Evolutionary conservation across 108 stramenopile genomes (phyloP).

Genomic region (Skeletonema menzelii): DNA sequence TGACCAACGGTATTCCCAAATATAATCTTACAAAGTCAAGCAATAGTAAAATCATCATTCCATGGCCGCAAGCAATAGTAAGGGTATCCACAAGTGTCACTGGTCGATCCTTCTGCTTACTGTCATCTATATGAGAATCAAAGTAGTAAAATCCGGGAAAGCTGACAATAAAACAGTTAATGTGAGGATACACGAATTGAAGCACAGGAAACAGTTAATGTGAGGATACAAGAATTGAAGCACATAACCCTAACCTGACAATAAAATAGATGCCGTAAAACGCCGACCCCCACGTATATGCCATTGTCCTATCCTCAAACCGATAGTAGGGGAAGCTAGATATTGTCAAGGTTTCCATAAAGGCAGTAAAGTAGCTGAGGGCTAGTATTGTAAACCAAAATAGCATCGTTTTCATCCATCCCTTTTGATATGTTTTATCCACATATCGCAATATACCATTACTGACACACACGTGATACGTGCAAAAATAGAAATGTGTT

Average conservation of each 20-base stretch:
- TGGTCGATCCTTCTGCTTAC: conserved; percentile 14
- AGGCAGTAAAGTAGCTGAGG: conserved; percentile 91
- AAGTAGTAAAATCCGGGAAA: too few species aligned
- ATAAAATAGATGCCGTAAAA: conserved; percentile 99
- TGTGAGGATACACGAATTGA: too few species aligned
- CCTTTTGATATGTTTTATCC: conserved; percentile 51
- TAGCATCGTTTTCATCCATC: conserved; percentile 42
- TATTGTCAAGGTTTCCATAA: conserved; percentile 98
- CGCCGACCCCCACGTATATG: conserved; percentile 73
- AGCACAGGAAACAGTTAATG: too few species aligned
- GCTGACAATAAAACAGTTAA: conserved; percentile 84
- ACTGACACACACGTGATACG: conserved; percentile 90
- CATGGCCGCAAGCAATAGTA: conserved; percentile 80
- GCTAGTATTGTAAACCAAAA: conserved; percentile 61
- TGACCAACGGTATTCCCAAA: conserved; percentile 77
- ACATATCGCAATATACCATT: conserved; percentile 89
- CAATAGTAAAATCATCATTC: conserved; percentile 93
- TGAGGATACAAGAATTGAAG: conserved; percentile 79
- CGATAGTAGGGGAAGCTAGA: conserved; percentile 94
- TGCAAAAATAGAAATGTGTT: conserved; percentile 96
- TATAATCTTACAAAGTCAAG: conserved; percentile 92
- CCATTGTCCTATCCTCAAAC: conserved; percentile 86
- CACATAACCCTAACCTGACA: too few species aligned
- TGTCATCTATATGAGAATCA: conserved; percentile 57
- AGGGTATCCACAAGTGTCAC: conserved; percentile 76